Percentiles rank a stretch among this genome's conserved stretches.
phyloP scores from a whole-genome alignment of 192 early-diverging fungal genomes.

The Coemansia sp. region DNA sequence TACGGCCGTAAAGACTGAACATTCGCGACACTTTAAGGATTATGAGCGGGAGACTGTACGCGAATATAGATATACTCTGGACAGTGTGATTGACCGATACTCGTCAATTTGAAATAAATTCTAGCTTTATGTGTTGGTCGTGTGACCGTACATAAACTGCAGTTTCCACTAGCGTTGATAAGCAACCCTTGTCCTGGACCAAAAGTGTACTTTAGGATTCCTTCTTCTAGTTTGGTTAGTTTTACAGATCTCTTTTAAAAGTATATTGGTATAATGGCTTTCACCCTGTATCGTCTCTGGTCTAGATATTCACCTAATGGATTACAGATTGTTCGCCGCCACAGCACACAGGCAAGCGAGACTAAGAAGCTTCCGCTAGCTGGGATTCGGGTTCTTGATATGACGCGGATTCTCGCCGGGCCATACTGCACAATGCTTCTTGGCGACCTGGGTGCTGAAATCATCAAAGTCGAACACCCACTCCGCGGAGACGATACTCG shows the following conservation, averaged over 20 bases:
- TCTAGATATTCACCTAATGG: neutral
- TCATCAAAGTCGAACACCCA: constrained; percentile 90
- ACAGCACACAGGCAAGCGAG: neutral
- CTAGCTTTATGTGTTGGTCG: neutral
- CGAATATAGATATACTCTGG: constrained; percentile 24
- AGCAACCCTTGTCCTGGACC: neutral
- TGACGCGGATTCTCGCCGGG: constrained; percentile 74
- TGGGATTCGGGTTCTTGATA: constrained; percentile 68
- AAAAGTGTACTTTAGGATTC: neutral
- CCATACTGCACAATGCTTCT: constrained; percentile 79
- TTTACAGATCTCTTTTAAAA: neutral
- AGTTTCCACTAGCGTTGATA: too few species aligned
- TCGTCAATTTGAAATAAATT: neutral
- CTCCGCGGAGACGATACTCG: constrained; percentile 85
- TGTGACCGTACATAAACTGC: neutral
- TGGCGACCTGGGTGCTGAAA: constrained; percentile 81
- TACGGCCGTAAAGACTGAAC: constrained; percentile 16
- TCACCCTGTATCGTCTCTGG: too few species aligned
- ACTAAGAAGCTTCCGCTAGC: constrained; percentile 52
- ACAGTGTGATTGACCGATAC: constrained; percentile 41
- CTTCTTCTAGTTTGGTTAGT: neutral
- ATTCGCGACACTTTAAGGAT: constrained; percentile 38
- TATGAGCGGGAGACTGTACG: constrained; percentile 45
- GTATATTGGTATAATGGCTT: too few species aligned
- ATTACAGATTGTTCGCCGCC: neutral